Percentiles rank a stretch among this genome's conserved stretches.
These are phyloP conservation scores for Tillandsia fasciculata DNA, from an alignment of 176 grass and related monocot species.

Conservation along the genomic window DNA sequence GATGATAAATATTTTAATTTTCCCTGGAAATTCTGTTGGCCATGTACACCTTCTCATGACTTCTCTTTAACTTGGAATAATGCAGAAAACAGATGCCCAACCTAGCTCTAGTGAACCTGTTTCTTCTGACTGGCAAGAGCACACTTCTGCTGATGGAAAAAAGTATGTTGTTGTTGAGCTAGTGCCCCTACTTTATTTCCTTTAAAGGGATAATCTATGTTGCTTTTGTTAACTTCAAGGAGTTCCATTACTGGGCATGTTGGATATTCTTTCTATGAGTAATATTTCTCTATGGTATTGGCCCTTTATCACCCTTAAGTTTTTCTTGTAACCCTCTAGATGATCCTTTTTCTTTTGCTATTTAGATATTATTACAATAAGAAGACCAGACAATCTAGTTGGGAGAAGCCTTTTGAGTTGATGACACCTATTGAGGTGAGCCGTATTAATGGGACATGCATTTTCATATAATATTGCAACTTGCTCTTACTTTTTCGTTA, in stretches of 20 bases:
- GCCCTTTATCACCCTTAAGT: constrained; percentile 8
- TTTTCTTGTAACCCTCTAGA: not conserved
- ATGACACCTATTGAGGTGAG: constrained; percentile 94
- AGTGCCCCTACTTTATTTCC: not conserved
- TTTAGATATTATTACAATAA: constrained; percentile 96
- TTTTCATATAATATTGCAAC: not conserved
- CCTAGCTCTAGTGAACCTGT: constrained; percentile 36
- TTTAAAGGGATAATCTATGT: not conserved
- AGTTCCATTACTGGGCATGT: not conserved
- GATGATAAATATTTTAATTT: not conserved
- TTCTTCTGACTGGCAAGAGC: constrained; percentile 89
- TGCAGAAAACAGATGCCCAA: constrained; percentile 50
- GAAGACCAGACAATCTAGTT: constrained; percentile 90
- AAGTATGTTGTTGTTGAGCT: constrained; percentile 33
- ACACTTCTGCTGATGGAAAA: constrained; percentile 72
- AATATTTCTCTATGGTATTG: too few relatives aligned
- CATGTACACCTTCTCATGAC: not conserved
- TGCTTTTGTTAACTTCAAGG: constrained; percentile 16
- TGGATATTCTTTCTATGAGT: not conserved
- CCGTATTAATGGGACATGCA: constrained; percentile 4
- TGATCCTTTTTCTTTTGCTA: constrained; percentile 1
- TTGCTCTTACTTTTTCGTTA: constrained; percentile 14
- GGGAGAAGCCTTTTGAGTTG: constrained; percentile 91
- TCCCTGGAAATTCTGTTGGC: not conserved
- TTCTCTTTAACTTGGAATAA: constrained; percentile 11